Evolutionary conservation across 2,329 filamentous ascomycete genomes (phyloP).

Genomic region (Pseudogymnoascus verrucosus): DNA sequence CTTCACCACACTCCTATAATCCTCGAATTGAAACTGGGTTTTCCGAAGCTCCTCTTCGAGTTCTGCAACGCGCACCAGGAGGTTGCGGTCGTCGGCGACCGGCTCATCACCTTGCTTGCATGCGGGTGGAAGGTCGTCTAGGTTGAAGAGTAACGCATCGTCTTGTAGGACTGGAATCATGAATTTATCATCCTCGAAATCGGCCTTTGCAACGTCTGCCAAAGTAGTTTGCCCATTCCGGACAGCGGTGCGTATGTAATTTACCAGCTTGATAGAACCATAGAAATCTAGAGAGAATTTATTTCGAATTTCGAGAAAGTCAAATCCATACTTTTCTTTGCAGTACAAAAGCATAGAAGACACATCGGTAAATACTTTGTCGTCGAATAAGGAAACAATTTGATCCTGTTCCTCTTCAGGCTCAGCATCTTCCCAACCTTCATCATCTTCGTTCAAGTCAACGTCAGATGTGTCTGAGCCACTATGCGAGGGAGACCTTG

Average conservation of each 20-base stretch:
- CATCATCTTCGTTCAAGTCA: constrained; percentile 35
- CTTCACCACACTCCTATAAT: constrained; percentile 33
- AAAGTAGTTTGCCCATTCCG: constrained; percentile 32
- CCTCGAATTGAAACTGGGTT: constrained; percentile 33
- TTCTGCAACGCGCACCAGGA: constrained; percentile 28
- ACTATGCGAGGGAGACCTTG: constrained; percentile 12
- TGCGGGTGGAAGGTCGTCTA: constrained; percentile 65
- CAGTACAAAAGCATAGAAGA: constrained; percentile 60
- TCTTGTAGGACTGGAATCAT: constrained; percentile 81
- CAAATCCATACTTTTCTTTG: constrained; percentile 58
- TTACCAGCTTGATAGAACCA: constrained; percentile 65
- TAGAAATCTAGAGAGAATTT: constrained; percentile 60
- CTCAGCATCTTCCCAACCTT: constrained; percentile 52
- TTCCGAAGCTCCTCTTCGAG: constrained; percentile 32
- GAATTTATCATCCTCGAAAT: constrained; percentile 71
- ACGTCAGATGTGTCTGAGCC: constrained; percentile 35
- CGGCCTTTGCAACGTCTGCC: constrained; percentile 46
- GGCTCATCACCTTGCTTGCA: constrained; percentile 22
- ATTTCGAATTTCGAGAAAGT: constrained; percentile 54
- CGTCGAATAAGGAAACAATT: constrained; percentile 61
- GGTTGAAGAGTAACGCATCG: constrained; percentile 77
- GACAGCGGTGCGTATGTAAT: constrained; percentile 49
- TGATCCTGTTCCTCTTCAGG: constrained; percentile 54
- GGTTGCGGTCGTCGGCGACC: constrained; percentile 24
- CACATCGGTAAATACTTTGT: constrained; percentile 56